Percentiles rank a stretch among this genome's conserved stretches.
Evolutionary conservation across 495 filamentous ascomycete genomes (phyloP).

Genomic region (Neurospora sp.): DNA sequence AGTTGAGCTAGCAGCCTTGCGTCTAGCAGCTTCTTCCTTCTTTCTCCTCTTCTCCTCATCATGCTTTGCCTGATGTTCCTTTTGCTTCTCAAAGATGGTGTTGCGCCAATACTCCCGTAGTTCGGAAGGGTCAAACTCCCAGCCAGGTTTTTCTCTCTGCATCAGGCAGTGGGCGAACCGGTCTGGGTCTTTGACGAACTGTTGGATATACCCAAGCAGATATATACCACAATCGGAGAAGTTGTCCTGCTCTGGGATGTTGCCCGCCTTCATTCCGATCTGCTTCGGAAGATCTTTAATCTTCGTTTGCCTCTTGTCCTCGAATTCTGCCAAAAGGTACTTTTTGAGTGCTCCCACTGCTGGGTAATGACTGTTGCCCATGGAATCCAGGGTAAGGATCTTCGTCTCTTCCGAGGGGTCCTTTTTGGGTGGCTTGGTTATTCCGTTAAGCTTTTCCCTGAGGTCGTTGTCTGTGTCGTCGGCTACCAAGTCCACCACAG

Average conservation of each 20-base stretch:
- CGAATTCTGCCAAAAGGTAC: conserved; percentile 66
- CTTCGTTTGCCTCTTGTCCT: conserved; percentile 50
- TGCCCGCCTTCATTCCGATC: conserved; percentile 56
- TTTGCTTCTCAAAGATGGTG: conserved; percentile 27
- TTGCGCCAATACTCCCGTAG: conserved; percentile 28
- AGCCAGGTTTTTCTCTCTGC: conserved; percentile 18
- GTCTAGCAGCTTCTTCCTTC: conserved; percentile 1
- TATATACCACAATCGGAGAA: conserved; percentile 84
- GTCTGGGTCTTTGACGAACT: conserved; percentile 63
- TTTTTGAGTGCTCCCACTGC: conserved; percentile 59
- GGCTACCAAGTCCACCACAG: background rate
- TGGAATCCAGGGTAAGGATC: conserved; percentile 86
- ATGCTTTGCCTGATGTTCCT: conserved; percentile 20
- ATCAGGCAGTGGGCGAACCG: conserved; percentile 40
- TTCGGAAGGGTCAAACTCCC: conserved; percentile 24
- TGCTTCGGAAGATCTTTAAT: conserved; percentile 40
- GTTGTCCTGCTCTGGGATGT: conserved; percentile 72
- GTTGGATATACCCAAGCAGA: conserved; percentile 69
- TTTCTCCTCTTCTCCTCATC: conserved; percentile 13
- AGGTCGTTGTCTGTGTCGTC: background rate
- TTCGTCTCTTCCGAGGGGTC: conserved; percentile 38
- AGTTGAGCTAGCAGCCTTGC: background rate
- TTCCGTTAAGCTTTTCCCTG: background rate
- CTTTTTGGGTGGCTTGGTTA: conserved; percentile 19
- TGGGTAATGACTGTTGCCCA: conserved; percentile 49